These are phyloP conservation scores for Turritis glabra DNA, from an alignment of 345 rosid genomes.

Conservation along the genomic window DNA sequence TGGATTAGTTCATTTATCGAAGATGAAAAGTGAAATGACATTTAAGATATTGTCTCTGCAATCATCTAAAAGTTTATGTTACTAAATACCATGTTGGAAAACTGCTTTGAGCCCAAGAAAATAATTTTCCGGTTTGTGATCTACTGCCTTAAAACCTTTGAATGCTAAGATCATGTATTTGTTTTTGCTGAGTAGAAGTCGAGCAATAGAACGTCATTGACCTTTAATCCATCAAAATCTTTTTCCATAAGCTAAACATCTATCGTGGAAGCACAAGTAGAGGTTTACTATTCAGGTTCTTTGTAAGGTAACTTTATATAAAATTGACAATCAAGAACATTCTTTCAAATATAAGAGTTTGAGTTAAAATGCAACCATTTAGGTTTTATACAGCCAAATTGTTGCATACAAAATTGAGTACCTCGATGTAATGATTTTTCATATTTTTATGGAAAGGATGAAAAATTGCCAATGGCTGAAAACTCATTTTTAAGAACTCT, in stretches of 20 bases:
- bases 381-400: neutral
- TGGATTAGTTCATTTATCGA: neutral
- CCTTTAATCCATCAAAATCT: neutral
- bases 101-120: neutral
- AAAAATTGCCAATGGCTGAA: neutral
- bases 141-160: neutral
- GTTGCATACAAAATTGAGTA: neutral
- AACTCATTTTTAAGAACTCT: no score
- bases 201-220: neutral
- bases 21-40: neutral
- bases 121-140: neutral
- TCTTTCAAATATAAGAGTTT: neutral
- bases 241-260: neutral
- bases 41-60: neutral
- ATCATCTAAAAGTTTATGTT: neutral
- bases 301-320: constrained; percentile 60
- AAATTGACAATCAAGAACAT: neutral
- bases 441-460: neutral
- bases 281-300: constrained; percentile 53
- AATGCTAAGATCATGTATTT: neutral
- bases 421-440: neutral
- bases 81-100: neutral
- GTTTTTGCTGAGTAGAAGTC: neutral
- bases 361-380: neutral
- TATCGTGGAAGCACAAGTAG: constrained; percentile 52